Evolutionary conservation across 345 rosid genomes (phyloP), one percentile per base, ranked within the genome.

Genomic region (Carallia brachiata): DNA sequence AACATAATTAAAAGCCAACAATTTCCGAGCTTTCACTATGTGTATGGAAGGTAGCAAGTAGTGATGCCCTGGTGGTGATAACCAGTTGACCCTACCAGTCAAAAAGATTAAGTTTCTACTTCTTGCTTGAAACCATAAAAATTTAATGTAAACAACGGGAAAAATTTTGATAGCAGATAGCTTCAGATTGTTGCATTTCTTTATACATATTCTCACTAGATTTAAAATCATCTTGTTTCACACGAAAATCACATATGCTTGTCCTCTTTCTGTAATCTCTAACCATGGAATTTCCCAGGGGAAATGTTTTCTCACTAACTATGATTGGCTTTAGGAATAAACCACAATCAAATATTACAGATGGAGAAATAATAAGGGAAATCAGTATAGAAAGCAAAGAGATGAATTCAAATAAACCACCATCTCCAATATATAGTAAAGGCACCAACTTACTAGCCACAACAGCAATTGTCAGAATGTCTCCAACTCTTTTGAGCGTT

Each of bases 391-490:
- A 27, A 18, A 47, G 32, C 17, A 19, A 56, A 9, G 32, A 15
- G 18, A 56, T 56, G 34, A 27, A 56, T 27, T 44, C 0, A 3
- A 32, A 53, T 30, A 59, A 30, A 19, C 31, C 61, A 70, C 23
- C 61, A 17, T 34, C 61, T 9, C 31, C 32, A 8, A 53, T 36
- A 12, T 52, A 63, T n/a, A 67, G 30, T 53, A 80, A 44, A 69
- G 13, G 28, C 12, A 62, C 23, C 56, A 62, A 47, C 69, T 7
- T 82, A 89, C 98, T 92, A 81, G 98, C 97, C 72, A 92, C 87
- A 61, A 89, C 90, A 19, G 84, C 88, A 70, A 87, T n/a, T 0
- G 94, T 96, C 60, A 96, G 96, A 73, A 88, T 83, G 84, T 92
- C 96, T 61, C 94, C 92, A 27, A 92, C 30, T 69, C 82, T 88